These are phyloP conservation scores for Curvularia eragrostidis DNA, from an alignment of 2,329 filamentous ascomycete genomes.

Conservation along the genomic window DNA sequence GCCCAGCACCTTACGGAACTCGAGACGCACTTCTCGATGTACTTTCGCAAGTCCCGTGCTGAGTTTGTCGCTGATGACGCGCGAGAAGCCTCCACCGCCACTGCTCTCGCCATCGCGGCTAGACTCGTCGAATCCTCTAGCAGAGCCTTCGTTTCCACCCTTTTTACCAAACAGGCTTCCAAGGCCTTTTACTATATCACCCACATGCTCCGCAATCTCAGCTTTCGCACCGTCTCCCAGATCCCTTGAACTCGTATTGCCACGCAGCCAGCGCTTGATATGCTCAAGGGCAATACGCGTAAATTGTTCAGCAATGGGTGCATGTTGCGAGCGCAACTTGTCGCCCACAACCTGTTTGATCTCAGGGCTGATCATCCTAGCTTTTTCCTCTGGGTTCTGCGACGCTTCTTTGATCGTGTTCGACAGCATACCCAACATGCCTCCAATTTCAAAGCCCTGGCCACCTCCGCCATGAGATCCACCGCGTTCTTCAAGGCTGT, in stretches of 20 bases:
- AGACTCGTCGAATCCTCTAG: constrained; percentile 26
- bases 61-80: constrained; percentile 39
- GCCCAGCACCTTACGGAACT: constrained; percentile 40
- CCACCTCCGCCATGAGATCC: constrained; percentile 17
- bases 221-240: constrained; percentile 40
- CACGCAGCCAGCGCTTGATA: constrained; percentile 43
- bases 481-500: constrained; percentile 29
- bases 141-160: constrained; percentile 27
- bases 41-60: constrained; percentile 41
- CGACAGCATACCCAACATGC: constrained; percentile 37
- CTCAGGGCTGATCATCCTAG: constrained; percentile 40
- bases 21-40: constrained; percentile 39
- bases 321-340: constrained; percentile 37
- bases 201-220: constrained; percentile 39
- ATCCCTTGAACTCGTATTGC: constrained; percentile 40
- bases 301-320: constrained; percentile 39
- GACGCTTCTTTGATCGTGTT: constrained; percentile 39
- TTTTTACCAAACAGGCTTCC: constrained; percentile 36
- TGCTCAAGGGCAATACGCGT: constrained; percentile 39
- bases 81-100: constrained; percentile 31
- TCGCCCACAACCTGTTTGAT: constrained; percentile 39
- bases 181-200: constrained; percentile 38
- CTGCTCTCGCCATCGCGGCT: constrained; percentile 18
- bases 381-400: constrained; percentile 39
- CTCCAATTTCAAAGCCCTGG: constrained; percentile 33